Evolutionary conservation across 768 basidiomycete species (phyloP), one percentile per base, ranked within the genome.

Genomic region (Termitomyces eurrhizus): DNA sequence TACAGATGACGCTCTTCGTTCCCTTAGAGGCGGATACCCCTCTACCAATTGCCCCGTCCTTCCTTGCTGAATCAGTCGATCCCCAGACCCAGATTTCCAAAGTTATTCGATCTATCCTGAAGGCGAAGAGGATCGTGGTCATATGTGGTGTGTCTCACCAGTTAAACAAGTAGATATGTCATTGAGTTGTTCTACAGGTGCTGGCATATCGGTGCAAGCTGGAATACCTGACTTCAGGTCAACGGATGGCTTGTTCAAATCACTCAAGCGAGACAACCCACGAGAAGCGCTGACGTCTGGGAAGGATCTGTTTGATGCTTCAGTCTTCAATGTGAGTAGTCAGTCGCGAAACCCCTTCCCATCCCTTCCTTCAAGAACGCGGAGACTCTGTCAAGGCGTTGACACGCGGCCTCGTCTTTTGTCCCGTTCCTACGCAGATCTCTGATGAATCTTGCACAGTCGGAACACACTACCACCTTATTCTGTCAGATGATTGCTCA

Each of bases 151-250:
- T 68, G 88, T 82, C 45, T 63, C 37, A 50, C 42, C 60, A 52
- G 48, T 52, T 62, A 37, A 16, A 18, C 16, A 12, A 18, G 42
- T 39, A 13, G 44, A 36, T 39, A 16, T 24, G 33, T 37, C 56
- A 21, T 37, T 37, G 45, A 45, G 29, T 35, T 21, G 13, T 42
- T 59, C 48, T 44, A 58, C 59, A 92, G 93, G 93, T 62, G 93
- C 93, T 62, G 93, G 93, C 50, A 90, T 95, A 59, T 93, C 92
- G 60, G 91, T 93, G 12, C 83, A 86, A 42, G 90, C 92, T 51
- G 91, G 92, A 16, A 95, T 95, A 49, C 93, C 94, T 36, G 94
- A 95, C 74, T 95, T 96, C 71, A 78, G 93, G 65, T 93, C 92
- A 12, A 72, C 86, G 16, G 85, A 87, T 58, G 93, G 93, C 33